Conservation (phyloP, 257 asterid genomes). For the Petunia axillaris region DNA sequence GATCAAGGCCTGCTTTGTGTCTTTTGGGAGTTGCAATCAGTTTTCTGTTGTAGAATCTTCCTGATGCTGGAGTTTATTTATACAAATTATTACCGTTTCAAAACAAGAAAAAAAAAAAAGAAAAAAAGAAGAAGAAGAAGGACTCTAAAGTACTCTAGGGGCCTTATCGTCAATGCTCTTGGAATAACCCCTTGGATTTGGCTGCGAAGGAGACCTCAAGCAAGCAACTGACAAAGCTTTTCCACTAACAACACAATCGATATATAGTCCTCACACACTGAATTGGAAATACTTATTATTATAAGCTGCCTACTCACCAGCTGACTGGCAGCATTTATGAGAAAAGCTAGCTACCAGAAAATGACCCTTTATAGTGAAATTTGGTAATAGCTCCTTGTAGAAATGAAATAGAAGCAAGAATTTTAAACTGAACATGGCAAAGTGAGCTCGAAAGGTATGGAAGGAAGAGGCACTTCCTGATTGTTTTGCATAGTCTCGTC, state of each 20-base stretch:
- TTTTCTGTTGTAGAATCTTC: too few relatives aligned
- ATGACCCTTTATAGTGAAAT: neutral
- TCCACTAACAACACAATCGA: neutral
- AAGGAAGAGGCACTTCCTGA: slow-evolving; percentile 2
- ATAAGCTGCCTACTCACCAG: neutral
- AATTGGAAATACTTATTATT: neutral
- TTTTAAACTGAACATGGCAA: neutral
- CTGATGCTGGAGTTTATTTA: too few relatives aligned
- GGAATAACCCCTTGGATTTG: neutral
- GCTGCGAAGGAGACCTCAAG: neutral
- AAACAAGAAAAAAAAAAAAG: too few relatives aligned
- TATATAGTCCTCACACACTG: slow-evolving; percentile 8
- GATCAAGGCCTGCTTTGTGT: too few relatives aligned
- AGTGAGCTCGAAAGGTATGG: neutral
- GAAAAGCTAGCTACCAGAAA: slow-evolving; percentile 9
- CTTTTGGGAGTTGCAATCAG: too few relatives aligned
- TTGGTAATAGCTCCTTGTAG: neutral
- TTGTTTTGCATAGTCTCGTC: neutral
- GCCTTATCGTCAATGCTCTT: neutral
- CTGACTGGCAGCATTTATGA: neutral
- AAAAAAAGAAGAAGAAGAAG: too few relatives aligned
- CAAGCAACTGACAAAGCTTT: neutral
- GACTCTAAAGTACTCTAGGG: neutral
- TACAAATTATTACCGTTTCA: too few relatives aligned
- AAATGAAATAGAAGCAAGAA: slow-evolving; percentile 1